Evolutionary conservation across 148 eudicot genomes (phyloP), one percentile per base, ranked within the genome.

Genomic region (Cornus florida): DNA sequence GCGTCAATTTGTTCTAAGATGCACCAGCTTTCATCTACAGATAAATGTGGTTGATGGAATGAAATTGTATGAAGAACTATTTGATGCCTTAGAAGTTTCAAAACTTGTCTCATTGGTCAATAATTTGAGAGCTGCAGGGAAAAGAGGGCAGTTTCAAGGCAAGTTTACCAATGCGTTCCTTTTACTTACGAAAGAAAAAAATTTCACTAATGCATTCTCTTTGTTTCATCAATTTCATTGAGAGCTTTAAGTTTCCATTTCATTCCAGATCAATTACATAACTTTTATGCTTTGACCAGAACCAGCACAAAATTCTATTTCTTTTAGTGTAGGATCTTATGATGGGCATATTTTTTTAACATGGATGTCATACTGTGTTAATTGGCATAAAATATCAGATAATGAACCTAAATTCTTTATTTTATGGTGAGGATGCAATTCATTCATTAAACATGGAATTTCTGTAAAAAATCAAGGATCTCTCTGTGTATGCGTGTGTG

Each of bases 121-220:
- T 84, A 90, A 89, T 80, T 71, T 89, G 84, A 85, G 88, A 81
- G 81, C 81, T 62, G 80, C 92, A 12, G 92, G 92, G 57, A 87
- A 60, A 77, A 69, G 78, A 67, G 92, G 90, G 75, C 84, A 85
- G 71, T 80, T 87, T 69, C 88, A 76, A 89, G 92, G 92, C 82
- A 87, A 80, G 83, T 76, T 71, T 41, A 48, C 46, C 8, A 43
- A 66, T 24, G 17, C 17, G 7, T 46, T 67, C 64, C 46, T 7
- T 76, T 66, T 67, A 7, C 43, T 5, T 14, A 6, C 48, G 0
- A 43, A 43, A 43, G 48, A 43, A 43, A 43, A 43, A 35, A 35
- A 12, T 23, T 3, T 17, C 39, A 14, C 23, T 20, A 62, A 6
- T 62, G 9, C 69, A 39, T 62, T 62, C 24, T n/a, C 23, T 62